Evolutionary conservation across 768 basidiomycete species (phyloP).

Genomic region (Trametes cingulata): DNA sequence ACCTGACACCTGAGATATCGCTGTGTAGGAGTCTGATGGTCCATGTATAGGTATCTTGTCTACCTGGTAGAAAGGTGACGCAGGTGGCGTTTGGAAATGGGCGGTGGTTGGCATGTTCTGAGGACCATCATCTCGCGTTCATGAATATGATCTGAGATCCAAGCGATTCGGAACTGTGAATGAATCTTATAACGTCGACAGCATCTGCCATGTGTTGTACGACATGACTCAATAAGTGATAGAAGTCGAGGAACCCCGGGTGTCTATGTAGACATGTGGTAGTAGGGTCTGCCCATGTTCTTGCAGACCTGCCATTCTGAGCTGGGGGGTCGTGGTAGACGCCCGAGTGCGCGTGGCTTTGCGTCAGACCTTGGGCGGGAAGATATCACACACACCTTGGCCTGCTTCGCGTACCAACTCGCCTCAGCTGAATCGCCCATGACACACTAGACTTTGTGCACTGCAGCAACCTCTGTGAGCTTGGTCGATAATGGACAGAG

Average conservation of each 20-base stretch:
- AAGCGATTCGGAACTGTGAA: neutral
- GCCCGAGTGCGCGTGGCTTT: slow-evolving; percentile 4
- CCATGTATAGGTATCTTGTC: slow-evolving; percentile 36
- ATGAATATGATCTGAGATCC: slow-evolving; percentile 8
- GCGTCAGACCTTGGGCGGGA: neutral
- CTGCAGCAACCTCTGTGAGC: neutral
- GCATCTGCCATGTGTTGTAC: no score
- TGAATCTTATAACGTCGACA: neutral
- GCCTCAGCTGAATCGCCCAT: neutral
- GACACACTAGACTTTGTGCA: neutral
- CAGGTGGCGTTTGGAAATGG: slow-evolving; percentile 40
- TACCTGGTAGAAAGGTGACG: slow-evolving; percentile 38
- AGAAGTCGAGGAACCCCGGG: no score
- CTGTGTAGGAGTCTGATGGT: neutral
- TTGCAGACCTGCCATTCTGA: slow-evolving; percentile 2
- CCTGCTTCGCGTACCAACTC: no score
- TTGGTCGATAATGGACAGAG: slow-evolving; percentile 17
- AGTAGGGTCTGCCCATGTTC: neutral
- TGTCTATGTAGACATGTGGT: no score
- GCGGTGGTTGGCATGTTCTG: slow-evolving; percentile 41
- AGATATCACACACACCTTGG: neutral
- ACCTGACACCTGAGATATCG: no score
- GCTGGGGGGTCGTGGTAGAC: neutral
- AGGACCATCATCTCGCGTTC: slow-evolving; percentile 40
- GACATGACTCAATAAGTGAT: no score